Evolutionary conservation across 352 stramenopile species (phyloP).

Genomic region (Phytophthora tentaculata): DNA sequence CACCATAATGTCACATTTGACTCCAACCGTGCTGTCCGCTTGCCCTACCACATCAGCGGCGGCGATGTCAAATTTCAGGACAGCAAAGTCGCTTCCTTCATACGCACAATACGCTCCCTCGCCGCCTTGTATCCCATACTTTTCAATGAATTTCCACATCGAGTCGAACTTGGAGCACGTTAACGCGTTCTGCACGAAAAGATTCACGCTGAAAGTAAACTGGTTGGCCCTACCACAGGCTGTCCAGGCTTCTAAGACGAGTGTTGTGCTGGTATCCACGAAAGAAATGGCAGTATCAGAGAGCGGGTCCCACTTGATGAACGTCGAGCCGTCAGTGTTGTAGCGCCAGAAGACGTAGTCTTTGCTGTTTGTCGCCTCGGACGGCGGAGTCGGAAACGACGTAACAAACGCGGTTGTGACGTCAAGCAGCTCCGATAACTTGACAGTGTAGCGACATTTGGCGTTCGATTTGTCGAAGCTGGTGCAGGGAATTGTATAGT

Average conservation of each 20-base stretch:
- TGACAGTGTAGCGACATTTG: conserved; percentile 17
- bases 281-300: conserved; percentile 33
- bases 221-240: conserved; percentile 44
- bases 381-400: background rate
- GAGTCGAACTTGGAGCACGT: conserved; percentile 19
- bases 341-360: conserved; percentile 63
- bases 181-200: conserved; percentile 43
- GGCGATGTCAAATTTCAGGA: conserved; percentile 16
- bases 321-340: conserved; percentile 22
- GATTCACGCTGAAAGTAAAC: conserved; percentile 40
- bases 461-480: conserved; percentile 14
- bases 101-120: conserved; percentile 24
- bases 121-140: conserved; percentile 9
- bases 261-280: conserved; percentile 32
- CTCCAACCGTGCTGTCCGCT: conserved; percentile 2
- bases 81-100: conserved; percentile 27
- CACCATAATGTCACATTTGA: conserved; percentile 21
- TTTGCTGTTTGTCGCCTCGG: conserved; percentile 1
- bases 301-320: conserved; percentile 13
- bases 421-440: conserved; percentile 20
- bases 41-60: conserved; percentile 10
- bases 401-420: conserved; percentile 7
- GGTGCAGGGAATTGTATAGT: conserved; percentile 26
- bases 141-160: conserved; percentile 22
- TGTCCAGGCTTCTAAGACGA: conserved; percentile 64